Evolutionary conservation across 2,329 filamentous ascomycete genomes (phyloP), one percentile per base, ranked within the genome.

Genomic region (Zasmidium citrigriseum): DNA sequence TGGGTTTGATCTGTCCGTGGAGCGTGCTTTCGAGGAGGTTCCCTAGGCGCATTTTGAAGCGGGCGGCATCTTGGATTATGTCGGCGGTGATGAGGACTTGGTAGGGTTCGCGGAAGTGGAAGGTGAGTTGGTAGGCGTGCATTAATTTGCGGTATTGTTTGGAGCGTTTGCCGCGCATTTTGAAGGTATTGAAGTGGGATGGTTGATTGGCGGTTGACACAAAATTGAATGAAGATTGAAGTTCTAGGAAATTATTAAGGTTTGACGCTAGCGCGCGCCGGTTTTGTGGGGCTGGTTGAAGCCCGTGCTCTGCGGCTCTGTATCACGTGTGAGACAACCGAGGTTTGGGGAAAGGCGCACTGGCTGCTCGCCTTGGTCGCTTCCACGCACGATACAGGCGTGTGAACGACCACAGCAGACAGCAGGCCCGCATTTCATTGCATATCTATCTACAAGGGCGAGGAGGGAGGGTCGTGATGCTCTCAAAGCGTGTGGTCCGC

Each of bases 81-180:
- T 92, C 86, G 59, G 91, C 90, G 72, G 96, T 93, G 61, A 97
- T 87, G 46, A 96, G 80, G 52, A 96, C 88, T 78, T 98, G 95
- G 78, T 97, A 98, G 11, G 95, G 92, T 77, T 95, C 90, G 67
- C 93, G 90, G 75, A 97, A 97, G 60, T 89, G 89, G 73, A 96
- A 97, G 60, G 86, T 87, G 74, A 93, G 83, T 72, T 88, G 86
- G 83, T 93, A 96, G 72, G 93, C 89, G 77, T 91, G 88, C 88
- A 99, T 96, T 70, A 97, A 86, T 86, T 97, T 97, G 72, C 88
- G 86, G 75, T 91, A 92, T 69, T 89, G 87, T 76, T 90, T 88
- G 45, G 80, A 82, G 60, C 85, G 81, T 77, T 90, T 90, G 54
- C 86, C 86, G 70, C 86, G 82, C 85, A 89, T 89, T 50, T 68